Evolutionary conservation across 2,329 filamentous ascomycete species (phyloP).

Genomic region (Trichothecium sympodiale): DNA sequence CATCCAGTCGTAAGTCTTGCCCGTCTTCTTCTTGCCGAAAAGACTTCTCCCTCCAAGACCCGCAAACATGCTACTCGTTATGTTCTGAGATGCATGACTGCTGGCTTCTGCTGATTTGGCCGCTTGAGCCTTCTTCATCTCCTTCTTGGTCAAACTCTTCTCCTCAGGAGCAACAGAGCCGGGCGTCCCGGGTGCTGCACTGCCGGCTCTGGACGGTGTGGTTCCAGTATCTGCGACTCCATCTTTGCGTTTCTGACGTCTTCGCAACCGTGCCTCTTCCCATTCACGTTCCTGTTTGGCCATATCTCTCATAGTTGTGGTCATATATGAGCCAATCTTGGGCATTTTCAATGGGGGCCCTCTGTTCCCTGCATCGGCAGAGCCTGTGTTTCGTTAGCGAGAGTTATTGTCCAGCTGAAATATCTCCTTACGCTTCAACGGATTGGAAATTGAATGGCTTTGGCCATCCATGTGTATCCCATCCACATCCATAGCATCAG

Average conservation of each 20-base stretch:
- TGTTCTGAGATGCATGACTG: slow-evolving; percentile 72
- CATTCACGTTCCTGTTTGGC: slow-evolving; percentile 56
- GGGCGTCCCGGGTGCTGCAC: slow-evolving; percentile 48
- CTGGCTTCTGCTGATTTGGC: slow-evolving; percentile 68
- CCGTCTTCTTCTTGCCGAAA: slow-evolving; percentile 48
- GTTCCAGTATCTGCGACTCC: slow-evolving; percentile 40
- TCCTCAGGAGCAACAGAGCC: slow-evolving; percentile 53
- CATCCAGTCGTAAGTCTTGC: slow-evolving; percentile 70
- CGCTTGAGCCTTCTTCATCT: slow-evolving; percentile 63
- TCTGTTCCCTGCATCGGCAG: slow-evolving; percentile 25
- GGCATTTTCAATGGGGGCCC: slow-evolving; percentile 34
- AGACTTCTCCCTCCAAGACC: slow-evolving; percentile 50
- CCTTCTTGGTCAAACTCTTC: slow-evolving; percentile 78
- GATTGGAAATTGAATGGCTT: slow-evolving; percentile 21
- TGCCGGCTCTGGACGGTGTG: slow-evolving; percentile 40
- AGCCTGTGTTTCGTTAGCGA: slow-evolving; percentile 21
- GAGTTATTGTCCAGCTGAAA: neutral
- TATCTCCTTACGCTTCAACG: slow-evolving; percentile 46
- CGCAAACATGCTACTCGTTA: slow-evolving; percentile 64
- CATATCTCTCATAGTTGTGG: slow-evolving; percentile 47
- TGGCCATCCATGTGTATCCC: slow-evolving; percentile 24
- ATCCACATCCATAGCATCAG: slow-evolving; percentile 17
- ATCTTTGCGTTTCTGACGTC: slow-evolving; percentile 52
- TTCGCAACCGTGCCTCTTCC: slow-evolving; percentile 61
- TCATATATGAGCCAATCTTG: slow-evolving; percentile 38